Conservation (phyloP, 2,329 filamentous ascomycete species). For the Simplicillium aogashimaense region DNA sequence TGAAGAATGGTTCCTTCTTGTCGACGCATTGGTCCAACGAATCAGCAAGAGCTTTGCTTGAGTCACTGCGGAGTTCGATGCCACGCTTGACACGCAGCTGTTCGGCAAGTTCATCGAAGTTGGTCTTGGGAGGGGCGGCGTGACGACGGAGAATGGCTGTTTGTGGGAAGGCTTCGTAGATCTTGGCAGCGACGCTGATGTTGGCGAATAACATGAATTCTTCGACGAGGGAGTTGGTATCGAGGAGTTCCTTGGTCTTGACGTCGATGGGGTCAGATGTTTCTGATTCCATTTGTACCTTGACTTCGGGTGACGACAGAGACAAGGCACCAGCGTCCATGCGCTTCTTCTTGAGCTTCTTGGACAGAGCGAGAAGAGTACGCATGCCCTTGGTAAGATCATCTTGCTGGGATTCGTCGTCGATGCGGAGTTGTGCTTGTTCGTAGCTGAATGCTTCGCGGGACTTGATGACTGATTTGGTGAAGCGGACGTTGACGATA, state of each 20-base stretch:
- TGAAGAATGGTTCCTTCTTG: slow-evolving; percentile 82
- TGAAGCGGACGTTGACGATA: slow-evolving; percentile 77
- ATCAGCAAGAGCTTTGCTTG: slow-evolving; percentile 86
- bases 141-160: slow-evolving; percentile 90
- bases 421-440: slow-evolving; percentile 86
- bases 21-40: slow-evolving; percentile 82
- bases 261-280: slow-evolving; percentile 94
- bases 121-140: slow-evolving; percentile 83
- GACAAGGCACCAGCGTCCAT: slow-evolving; percentile 94
- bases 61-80: slow-evolving; percentile 72
- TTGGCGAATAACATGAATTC: slow-evolving; percentile 99
- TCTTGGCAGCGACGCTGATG: slow-evolving; percentile 82
- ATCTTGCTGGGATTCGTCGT: slow-evolving; percentile 78
- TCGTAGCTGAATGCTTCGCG: slow-evolving; percentile 97
- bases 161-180: slow-evolving; percentile 87
- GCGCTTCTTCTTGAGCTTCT: slow-evolving; percentile 87
- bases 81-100: slow-evolving; percentile 83
- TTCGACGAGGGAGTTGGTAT: slow-evolving; percentile 95
- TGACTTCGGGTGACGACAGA: slow-evolving; percentile 94
- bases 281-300: slow-evolving; percentile 89
- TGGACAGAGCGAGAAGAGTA: slow-evolving; percentile 75
- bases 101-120: slow-evolving; percentile 88
- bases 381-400: slow-evolving; percentile 87
- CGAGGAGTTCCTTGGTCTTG: slow-evolving; percentile 86
- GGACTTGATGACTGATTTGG: slow-evolving; percentile 95